These are phyloP conservation scores for Rhazya stricta DNA, from an alignment of 257 asterid genomes.

Conservation along the genomic window DNA sequence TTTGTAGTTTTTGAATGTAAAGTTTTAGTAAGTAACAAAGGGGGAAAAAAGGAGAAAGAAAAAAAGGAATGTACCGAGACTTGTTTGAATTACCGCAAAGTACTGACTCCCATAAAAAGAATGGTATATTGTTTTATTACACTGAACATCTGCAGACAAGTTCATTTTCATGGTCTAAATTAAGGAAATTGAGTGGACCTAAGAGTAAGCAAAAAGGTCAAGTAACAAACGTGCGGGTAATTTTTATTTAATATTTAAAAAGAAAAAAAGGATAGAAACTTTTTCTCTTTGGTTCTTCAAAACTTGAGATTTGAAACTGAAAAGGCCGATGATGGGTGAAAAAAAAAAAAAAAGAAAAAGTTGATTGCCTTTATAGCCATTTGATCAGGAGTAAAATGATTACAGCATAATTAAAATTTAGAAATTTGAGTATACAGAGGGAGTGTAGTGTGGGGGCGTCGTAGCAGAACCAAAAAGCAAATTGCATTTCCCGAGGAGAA, in stretches of 20 bases:
- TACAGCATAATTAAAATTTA: slow-evolving; percentile 49
- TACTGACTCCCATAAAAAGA: neutral
- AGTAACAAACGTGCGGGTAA: slow-evolving; percentile 36
- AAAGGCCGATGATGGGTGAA: neutral
- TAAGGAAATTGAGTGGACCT: slow-evolving; percentile 17
- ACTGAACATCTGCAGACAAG: neutral
- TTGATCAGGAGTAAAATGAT: slow-evolving; percentile 53
- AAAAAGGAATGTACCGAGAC: too few species aligned
- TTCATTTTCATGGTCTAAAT: neutral
- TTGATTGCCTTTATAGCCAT: slow-evolving; percentile 47
- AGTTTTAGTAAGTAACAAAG: too few species aligned
- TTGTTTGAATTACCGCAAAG: too few species aligned
- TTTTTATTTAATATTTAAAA: neutral
- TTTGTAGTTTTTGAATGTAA: too few species aligned
- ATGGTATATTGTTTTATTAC: neutral
- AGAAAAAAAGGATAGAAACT: neutral
- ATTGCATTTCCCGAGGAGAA: slow-evolving; percentile 46
- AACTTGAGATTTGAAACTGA: slow-evolving; percentile 22
- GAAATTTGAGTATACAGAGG: neutral
- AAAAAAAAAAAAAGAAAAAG: slow-evolving; percentile 36
- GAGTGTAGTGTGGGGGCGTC: neutral
- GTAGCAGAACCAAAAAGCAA: neutral
- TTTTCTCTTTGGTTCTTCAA: neutral
- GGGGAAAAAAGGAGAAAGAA: too few species aligned
- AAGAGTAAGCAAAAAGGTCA: slow-evolving; percentile 29